Evolutionary conservation across 345 rosid species (phyloP).

Genomic region (Pseudoturritis turrita): DNA sequence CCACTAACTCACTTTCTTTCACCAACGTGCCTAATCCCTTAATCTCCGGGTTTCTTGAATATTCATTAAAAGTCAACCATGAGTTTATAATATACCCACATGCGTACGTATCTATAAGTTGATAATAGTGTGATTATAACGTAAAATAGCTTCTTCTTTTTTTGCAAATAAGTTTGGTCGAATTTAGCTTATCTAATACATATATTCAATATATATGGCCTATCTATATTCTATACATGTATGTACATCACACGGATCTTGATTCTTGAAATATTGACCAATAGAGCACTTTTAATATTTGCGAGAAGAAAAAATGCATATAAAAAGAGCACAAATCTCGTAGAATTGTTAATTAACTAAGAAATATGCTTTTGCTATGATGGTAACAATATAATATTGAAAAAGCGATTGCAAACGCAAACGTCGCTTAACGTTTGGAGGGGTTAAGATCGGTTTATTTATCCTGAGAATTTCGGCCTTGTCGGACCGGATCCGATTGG

Average conservation of each 20-base stretch:
- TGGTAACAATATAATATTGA: neutral
- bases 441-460: neutral
- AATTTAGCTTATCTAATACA: too few species aligned
- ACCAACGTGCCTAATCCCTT: conserved; percentile 30
- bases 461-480: neutral
- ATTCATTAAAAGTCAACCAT: conserved; percentile 6
- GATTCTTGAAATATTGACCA: neutral
- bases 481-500: neutral
- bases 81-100: neutral
- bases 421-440: neutral
- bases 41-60: conserved; percentile 1
- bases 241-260: neutral
- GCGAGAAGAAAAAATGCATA: neutral
- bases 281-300: neutral
- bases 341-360: neutral
- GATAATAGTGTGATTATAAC: too few species aligned
- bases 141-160: too few species aligned
- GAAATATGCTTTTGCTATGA: neutral
- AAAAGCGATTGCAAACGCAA: neutral
- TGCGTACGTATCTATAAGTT: neutral
- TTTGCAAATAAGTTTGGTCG: too few species aligned
- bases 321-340: neutral
- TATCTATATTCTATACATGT: too few species aligned
- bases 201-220: too few species aligned
- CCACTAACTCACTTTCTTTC: conserved; percentile 9